Percentiles rank a stretch among this genome's conserved stretches.
Conservation (phyloP, 495 filamentous ascomycete species). For the Lichina pygmaea region DNA sequence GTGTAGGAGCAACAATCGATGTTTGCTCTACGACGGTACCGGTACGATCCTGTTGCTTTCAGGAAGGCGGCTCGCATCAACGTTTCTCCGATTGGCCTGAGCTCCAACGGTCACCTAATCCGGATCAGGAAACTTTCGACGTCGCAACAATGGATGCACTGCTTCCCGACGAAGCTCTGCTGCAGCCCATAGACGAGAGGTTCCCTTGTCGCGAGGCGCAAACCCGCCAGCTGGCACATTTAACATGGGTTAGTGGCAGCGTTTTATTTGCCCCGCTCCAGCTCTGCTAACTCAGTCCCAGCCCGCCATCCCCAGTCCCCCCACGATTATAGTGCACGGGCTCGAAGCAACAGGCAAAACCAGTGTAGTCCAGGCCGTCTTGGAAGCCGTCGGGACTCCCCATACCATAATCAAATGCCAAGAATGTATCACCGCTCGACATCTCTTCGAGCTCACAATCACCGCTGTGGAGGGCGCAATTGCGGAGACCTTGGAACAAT, state of each 20-base stretch:
- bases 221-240: conserved; percentile 29
- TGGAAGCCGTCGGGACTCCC: conserved; percentile 23
- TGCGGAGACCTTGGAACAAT: conserved; percentile 7
- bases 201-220: conserved; percentile 40
- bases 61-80: too few species aligned
- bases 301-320: conserved; percentile 8
- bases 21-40: too few species aligned
- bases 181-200: conserved; percentile 12
- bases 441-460: conserved; percentile 49
- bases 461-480: conserved; percentile 18
- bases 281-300: neutral
- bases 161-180: neutral
- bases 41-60: too few species aligned
- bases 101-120: too few species aligned
- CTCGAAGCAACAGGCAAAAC: conserved; percentile 85
- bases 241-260: conserved; percentile 26
- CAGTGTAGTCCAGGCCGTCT: conserved; percentile 33
- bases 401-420: conserved; percentile 49
- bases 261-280: neutral
- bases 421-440: conserved; percentile 76
- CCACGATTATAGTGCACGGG: conserved; percentile 54
- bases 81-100: too few species aligned
- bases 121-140: too few species aligned
- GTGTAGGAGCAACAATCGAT: too few species aligned
- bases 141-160: neutral